These are phyloP conservation scores for Jacaranda copaia DNA, from an alignment of 257 asterid genomes.

Conservation along the genomic window DNA sequence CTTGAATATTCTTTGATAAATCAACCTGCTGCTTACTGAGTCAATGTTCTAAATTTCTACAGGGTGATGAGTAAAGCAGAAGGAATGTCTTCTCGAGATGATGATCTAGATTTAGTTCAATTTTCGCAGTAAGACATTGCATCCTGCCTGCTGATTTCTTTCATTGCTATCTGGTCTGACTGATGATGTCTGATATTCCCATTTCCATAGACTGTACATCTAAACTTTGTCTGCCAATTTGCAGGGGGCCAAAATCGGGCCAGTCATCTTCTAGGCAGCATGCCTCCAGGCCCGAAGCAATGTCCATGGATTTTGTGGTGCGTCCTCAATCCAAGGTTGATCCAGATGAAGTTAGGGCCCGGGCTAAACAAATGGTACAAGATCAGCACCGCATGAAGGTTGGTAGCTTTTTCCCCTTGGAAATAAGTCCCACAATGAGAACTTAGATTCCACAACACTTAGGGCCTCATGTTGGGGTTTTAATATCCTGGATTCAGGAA, in stretches of 20 bases:
- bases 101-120: conserved; percentile 78
- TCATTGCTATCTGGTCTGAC: conserved; percentile 1
- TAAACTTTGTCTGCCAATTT: conserved; percentile 29
- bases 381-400: conserved; percentile 89
- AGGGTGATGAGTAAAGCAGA: conserved; percentile 69
- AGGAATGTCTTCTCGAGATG: conserved; percentile 52
- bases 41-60: conserved; percentile 33
- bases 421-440: conserved; percentile 2
- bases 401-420: conserved; percentile 26
- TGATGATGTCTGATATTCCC: neutral
- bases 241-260: conserved; percentile 74
- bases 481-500: neutral
- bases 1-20: conserved; percentile 2
- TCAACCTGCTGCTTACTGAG: neutral
- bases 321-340: conserved; percentile 94
- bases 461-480: neutral
- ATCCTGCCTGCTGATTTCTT: conserved; percentile 3
- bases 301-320: conserved; percentile 91
- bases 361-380: conserved; percentile 64
- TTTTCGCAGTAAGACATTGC: conserved; percentile 47
- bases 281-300: conserved; percentile 68
- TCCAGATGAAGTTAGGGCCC: conserved; percentile 85
- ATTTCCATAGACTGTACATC: conserved; percentile 1
- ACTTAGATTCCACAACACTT: neutral
- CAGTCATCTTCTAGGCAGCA: conserved; percentile 71